phyloP scores from a whole-genome alignment of 352 stramenopile species.

The Pythium vanterpoolii region DNA sequence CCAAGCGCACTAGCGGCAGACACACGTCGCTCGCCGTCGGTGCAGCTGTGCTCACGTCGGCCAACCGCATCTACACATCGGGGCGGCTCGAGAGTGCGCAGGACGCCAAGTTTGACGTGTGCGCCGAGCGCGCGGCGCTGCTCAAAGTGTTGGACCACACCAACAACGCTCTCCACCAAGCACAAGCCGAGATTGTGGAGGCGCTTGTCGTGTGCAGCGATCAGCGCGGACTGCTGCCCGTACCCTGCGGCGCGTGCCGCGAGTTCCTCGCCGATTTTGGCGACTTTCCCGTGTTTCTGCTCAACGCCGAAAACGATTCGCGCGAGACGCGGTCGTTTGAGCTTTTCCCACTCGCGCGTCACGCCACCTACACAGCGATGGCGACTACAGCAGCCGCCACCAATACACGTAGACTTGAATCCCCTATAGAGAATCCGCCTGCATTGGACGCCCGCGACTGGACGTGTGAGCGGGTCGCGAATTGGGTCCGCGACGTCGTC shows the following conservation, averaged over 20 bases:
- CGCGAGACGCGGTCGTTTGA: constrained; percentile 54
- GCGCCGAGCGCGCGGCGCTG: constrained; percentile 51
- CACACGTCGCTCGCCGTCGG: constrained; percentile 39
- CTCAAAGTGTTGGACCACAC: constrained; percentile 39
- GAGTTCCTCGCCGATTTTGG: constrained; percentile 65
- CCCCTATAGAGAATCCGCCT: neutral
- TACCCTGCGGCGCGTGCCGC: constrained; percentile 62
- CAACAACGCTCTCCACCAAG: neutral
- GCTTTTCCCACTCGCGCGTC: constrained; percentile 51
- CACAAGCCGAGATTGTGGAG: constrained; percentile 24
- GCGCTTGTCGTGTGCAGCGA: constrained; percentile 64
- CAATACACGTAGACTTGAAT: neutral
- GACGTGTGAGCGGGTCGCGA: constrained; percentile 42
- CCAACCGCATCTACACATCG: constrained; percentile 39
- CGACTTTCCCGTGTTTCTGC: constrained; percentile 72
- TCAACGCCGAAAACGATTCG: constrained; percentile 43
- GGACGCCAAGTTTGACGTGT: constrained; percentile 37
- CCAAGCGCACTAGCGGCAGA: constrained; percentile 23
- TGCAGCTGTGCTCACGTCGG: constrained; percentile 46
- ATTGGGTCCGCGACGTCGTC: constrained; percentile 49
- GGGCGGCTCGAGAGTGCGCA: constrained; percentile 38
- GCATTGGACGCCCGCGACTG: constrained; percentile 44
- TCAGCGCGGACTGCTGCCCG: constrained; percentile 40
- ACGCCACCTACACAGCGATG: constrained; percentile 23
- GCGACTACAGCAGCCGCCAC: constrained; percentile 1